Conservation (phyloP, 441 rosid species). For the Bocquillonia castaneifolia region DNA sequence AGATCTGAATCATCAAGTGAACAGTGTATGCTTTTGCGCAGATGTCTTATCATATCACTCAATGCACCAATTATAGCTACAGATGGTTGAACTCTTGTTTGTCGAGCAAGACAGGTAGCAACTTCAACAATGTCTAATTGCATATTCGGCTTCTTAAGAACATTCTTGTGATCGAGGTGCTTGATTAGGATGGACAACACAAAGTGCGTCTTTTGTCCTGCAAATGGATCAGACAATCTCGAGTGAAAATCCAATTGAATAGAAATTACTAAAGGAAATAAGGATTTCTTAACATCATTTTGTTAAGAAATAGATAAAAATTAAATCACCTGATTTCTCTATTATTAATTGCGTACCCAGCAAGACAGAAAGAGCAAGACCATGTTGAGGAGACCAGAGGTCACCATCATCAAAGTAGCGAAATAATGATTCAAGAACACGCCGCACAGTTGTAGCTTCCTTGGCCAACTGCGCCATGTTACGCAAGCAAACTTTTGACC, state of each 20-base stretch:
- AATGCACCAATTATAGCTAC: conserved; percentile 69
- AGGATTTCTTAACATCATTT: conserved; percentile 12
- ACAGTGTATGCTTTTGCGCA: conserved; percentile 78
- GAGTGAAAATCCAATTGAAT: not conserved
- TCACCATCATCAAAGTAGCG: conserved; percentile 67
- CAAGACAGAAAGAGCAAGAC: conserved; percentile 68
- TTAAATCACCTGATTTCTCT: conserved; percentile 61
- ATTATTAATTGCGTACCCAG: conserved; percentile 69
- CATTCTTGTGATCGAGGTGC: conserved; percentile 88
- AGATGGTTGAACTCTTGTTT: conserved; percentile 52
- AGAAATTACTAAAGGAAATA: not conserved
- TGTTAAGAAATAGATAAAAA: not conserved
- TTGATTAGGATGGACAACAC: conserved; percentile 67
- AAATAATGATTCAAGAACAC: conserved; percentile 80
- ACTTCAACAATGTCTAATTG: conserved; percentile 71
- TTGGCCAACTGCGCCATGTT: conserved; percentile 90
- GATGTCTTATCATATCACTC: conserved; percentile 78
- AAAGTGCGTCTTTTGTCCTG: conserved; percentile 76
- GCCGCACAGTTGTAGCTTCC: conserved; percentile 82
- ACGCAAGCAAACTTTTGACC: conserved; percentile 81
- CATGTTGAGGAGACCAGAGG: conserved; percentile 67
- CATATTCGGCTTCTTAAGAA: conserved; percentile 62
- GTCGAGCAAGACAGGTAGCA: conserved; percentile 58
- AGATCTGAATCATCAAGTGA: conserved; percentile 75
- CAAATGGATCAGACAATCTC: conserved; percentile 14